phyloP scores from a whole-genome alignment of 768 basidiomycete genomes.

The Mycena sanguinolenta region DNA sequence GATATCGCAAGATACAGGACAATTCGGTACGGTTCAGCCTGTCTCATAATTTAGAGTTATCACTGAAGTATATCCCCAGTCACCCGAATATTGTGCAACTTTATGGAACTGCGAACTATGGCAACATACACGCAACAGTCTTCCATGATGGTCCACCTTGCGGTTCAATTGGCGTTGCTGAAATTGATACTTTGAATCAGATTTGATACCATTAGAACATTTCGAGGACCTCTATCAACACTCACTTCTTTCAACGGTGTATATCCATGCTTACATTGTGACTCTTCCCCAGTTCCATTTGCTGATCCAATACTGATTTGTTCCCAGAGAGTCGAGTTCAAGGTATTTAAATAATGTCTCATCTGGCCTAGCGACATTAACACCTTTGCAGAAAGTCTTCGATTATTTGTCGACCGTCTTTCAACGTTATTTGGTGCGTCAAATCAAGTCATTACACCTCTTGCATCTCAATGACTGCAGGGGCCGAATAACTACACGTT shows the following conservation, averaged over 20 bases:
- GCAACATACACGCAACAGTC: background rate
- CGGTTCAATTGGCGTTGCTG: too few relatives aligned
- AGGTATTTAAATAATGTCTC: background rate
- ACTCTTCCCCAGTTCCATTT: background rate
- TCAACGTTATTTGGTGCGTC: background rate
- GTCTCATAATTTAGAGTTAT: background rate
- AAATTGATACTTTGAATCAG: background rate
- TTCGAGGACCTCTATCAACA: background rate
- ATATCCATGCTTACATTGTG: background rate
- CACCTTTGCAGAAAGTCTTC: background rate
- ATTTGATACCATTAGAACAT: background rate
- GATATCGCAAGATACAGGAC: background rate
- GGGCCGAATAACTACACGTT: fast-evolving
- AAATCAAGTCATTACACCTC: background rate
- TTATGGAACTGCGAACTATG: background rate
- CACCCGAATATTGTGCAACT: slow-evolving; percentile 18
- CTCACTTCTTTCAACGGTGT: background rate
- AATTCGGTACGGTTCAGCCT: background rate
- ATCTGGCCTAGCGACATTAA: background rate
- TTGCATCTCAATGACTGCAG: background rate
- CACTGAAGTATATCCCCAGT: background rate
- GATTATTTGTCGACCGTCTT: background rate
- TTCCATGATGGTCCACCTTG: slow-evolving; percentile 1
- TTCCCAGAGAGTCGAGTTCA: background rate
- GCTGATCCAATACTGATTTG: background rate